Base-by-base conservation (phyloP, 2,329 filamentous ascomycete species). In the Periconia digitata region DNA sequence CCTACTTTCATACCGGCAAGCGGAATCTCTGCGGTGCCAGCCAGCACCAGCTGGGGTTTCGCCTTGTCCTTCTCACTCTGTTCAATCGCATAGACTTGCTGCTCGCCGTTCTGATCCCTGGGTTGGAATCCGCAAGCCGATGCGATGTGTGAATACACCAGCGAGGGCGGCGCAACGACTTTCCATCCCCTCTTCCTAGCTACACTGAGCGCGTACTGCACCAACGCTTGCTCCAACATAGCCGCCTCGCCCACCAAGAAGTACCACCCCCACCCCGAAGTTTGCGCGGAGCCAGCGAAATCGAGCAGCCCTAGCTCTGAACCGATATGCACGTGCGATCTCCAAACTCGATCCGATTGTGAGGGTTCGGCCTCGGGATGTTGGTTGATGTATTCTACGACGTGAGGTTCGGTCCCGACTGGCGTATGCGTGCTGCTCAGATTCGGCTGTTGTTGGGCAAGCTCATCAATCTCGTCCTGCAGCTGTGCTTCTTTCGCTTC, bases 211-310 rank as follows among this genome's bases (percentile, higher is more conserved):
- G 94, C 86, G 70, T 95, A 96, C 69, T 92, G 87, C 12, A 97
- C 76, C 3, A 99, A 81, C 0, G 94, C 94, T 67, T 97, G 92
- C 73, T 99, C 94, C n/a, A 99, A 81, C 69, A 94, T 83, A 0
- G 92, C 92, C 8, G 85, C 94, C 64, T 95, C 92, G 66, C 92
- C 90, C n/a, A 90, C 78, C 10, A 99, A 83, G 72, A 91, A 97
- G 75, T 99, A 99, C 90, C 91, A 99, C 1, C 94, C 94, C 92
- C 92, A 99, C 32, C 94, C 94, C 3, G 87, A 89, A 1, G 90
- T 86, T n/a, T 82, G 85, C 2, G 86, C 86, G 5, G 91, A 90
- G 50, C 82, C 85, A 5, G 87, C 79, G 65, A 99, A 96, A 74
- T 99, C 92, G 43, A 99, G 78, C n/a, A 99, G 80, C 27, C 86